Base-by-base conservation (phyloP, 2,329 filamentous ascomycete species). In the Clathrospora elynae region DNA sequence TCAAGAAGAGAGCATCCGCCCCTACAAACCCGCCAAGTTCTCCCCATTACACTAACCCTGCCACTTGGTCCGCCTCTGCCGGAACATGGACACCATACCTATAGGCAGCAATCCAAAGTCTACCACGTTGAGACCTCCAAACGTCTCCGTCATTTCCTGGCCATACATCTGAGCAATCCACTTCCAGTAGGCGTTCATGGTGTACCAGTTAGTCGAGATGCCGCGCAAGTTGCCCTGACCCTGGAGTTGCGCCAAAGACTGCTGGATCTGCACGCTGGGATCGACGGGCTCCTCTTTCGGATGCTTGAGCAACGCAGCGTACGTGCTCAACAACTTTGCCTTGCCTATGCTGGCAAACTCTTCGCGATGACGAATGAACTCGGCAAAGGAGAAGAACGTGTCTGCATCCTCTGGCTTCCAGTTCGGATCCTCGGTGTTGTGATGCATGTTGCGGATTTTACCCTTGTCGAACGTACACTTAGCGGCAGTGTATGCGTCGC, bases 91-190 rank as follows among this genome's bases (percentile, higher is more conserved):
- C 2, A 71, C 65, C 64, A 71, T 68, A 1, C 66, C 66, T 30
- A 69, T 66, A 2, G 67, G 66, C 35, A 71, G 31, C 53, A 67
- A 41, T 0, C 64, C 64, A 13, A 50, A 51, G 23, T 70, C 66
- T 4, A 70, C 66, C 1, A 69, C 53, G 37, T 56, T 64, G 17
- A 70, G 53, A 2, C 66, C 61, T 0, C 66, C 67, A 51, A 71
- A 70, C 39, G 39, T 52, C 6, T 55, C 51, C 18, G 62, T 52
- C 55, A 70, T 69, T 28, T 70, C 64, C 5, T 59, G 59, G 4
- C 64, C 65, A 43, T 71, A 68, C 59, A 68, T 60, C 43, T 68
- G 58, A n/a, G 61, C 53, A 30, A 68, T 51, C 62, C 66, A 70
- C 37, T 63, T 69, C 64, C 64, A 69, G 34, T 70, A 70, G 5